Base-by-base conservation (phyloP, 1,284 basidiomycete genomes). In the Cystobasidium sp. region DNA sequence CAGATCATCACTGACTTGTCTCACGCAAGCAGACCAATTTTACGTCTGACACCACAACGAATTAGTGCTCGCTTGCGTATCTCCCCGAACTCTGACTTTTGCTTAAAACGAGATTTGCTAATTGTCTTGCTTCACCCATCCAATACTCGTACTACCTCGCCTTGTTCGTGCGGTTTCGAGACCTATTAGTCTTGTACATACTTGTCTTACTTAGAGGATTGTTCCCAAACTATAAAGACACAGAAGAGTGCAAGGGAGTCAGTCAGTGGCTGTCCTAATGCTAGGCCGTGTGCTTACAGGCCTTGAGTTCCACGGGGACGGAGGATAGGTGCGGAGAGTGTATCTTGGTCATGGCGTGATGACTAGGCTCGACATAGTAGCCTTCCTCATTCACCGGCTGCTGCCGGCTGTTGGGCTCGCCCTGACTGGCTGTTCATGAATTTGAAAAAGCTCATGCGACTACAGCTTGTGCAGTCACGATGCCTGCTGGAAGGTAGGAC, bases 201-300 rank as follows among this genome's bases (percentile, higher is more conserved):
- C 1, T 20, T 3, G 10, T 55, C 4, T 55, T 55, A 14, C 47
- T 55, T 72, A 79, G 14, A 79, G 78, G 20, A 79, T 77, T 3
- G 78, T 75, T 14, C 78, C 78, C 53, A 79, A 74, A 56, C 78
- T 79, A 75, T 58, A 44, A 7, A 16, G 58, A 12, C 5, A 6
- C 18, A 14, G 63, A 49, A 8, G 49, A 49, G 41, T 22, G 24
- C 6, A 43, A 44, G 6, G 43, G 53, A 37, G 64, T 66, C 51
- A 66, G 64, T 55, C 51, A 51, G 41, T 66, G 64, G 37, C 64
- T 66, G 64, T 66, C 64, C 64, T 52, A 14, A n/a, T 31, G 22
- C 46, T 51, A 41, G 51, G 64, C 49, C 49, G 4, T 51, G 39
- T 47, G 64, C 64, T 66, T 66, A 66, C 64, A 66, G 64, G 64